phyloP scores from a whole-genome alignment of 345 rosid species.

The Eutrema heterophyllum region DNA sequence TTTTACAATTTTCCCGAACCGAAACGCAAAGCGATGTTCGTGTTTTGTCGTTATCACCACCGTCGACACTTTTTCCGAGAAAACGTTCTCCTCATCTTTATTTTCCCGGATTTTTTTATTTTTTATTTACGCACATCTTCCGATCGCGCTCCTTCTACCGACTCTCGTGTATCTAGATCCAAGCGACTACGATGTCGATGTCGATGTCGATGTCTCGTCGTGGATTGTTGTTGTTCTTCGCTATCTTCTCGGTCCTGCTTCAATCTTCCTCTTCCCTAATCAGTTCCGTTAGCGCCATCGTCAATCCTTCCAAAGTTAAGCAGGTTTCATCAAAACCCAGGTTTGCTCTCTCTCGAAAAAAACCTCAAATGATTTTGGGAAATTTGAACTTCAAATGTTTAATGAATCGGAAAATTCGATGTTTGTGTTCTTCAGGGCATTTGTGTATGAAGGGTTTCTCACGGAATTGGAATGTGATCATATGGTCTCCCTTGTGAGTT shows the following conservation, averaged over 20 bases:
- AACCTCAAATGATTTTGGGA: background rate
- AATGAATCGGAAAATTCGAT: background rate
- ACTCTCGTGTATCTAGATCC: conserved; percentile 18
- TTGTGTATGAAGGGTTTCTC: conserved; percentile 88
- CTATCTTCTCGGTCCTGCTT: conserved; percentile 37
- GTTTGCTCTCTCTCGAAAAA: conserved; percentile 22
- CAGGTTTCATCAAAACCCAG: conserved; percentile 86
- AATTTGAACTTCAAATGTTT: background rate
- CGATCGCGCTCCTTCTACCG: background rate
- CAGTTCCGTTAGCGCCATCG: conserved; percentile 45
- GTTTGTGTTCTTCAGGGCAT: conserved; percentile 52
- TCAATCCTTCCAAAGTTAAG: conserved; percentile 77
- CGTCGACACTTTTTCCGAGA: conserved; percentile 10
- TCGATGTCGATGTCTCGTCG: background rate
- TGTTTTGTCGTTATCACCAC: conserved; percentile 22
- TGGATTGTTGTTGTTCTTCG: conserved; percentile 28
- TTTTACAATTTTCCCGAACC: no score
- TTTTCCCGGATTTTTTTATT: background rate
- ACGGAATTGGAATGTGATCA: conserved; percentile 96
- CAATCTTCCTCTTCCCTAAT: conserved; percentile 38
- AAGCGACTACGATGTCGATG: conserved; percentile 20
- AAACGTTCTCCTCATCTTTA: background rate
- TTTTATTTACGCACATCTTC: background rate
- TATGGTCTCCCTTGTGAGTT: conserved; percentile 73
- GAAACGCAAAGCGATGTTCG: background rate